Evolutionary conservation across 805 yeast species (phyloP).

Genomic region (Saccharomycodes ludwigii): DNA sequence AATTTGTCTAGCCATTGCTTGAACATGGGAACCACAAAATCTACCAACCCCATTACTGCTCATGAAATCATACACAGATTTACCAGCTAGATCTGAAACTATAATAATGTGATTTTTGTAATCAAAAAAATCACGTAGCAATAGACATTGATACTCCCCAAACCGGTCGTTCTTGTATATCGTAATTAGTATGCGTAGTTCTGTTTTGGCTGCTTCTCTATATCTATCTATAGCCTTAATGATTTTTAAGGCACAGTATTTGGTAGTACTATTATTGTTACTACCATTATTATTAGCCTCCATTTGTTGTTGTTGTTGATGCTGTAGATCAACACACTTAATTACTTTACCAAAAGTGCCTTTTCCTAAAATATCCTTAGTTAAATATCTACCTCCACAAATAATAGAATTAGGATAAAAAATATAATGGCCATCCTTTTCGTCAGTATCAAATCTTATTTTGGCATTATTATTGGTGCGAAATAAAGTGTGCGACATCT

Average conservation of each 20-base stretch:
- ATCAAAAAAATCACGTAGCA: conserved; percentile 81
- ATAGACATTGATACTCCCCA: conserved; percentile 61
- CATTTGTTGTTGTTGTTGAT: conserved; percentile 1
- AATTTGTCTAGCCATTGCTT: conserved; percentile 76
- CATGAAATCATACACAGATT: conserved; percentile 81
- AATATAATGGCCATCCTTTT: conserved; percentile 63
- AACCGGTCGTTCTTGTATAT: conserved; percentile 27
- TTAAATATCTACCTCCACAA: conserved; percentile 53
- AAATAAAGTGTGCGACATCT: conserved; percentile 3
- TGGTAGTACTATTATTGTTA: conserved; percentile 8
- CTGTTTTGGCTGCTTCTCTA: conserved; percentile 90
- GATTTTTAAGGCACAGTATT: conserved; percentile 78
- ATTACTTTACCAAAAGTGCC: conserved; percentile 91
- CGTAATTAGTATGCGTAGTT: conserved; percentile 54
- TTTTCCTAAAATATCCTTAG: conserved; percentile 65
- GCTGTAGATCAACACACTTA: conserved; percentile 10
- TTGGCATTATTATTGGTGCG: too few species aligned
- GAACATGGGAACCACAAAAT: conserved; percentile 92
- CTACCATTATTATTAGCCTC: conserved; percentile 1
- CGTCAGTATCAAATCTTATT: too few species aligned
- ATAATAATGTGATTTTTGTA: conserved; percentile 88
- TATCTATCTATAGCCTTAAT: conserved; percentile 88
- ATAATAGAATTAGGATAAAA: conserved; percentile 45
- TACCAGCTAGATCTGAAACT: conserved; percentile 77
- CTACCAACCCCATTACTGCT: conserved; percentile 72